Evolutionary conservation across 305 asterid genomes (phyloP), one percentile per base, ranked within the genome.

Genomic region (Petunia hybrid): DNA sequence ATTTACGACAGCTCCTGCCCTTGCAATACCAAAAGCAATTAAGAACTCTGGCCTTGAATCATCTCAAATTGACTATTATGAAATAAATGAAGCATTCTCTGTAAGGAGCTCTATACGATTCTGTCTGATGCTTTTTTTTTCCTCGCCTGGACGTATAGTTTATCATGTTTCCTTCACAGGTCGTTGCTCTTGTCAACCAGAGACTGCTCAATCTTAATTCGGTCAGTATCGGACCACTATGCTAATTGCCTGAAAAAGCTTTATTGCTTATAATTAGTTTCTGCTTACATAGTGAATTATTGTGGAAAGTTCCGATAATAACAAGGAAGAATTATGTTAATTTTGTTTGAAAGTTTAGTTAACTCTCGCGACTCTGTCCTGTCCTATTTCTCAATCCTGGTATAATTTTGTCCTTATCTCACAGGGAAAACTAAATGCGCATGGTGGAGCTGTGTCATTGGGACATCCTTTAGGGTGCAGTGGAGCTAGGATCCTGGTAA

Each of bases 381-480:
- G 8, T 39, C 66, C 39, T 6, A 56, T 78, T 51, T 81, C 85
- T 53, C 12, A 76, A 83, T 76, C 57, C 57, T 13, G 81, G 9
- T 73, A 65, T 80, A 42, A 55, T 8, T 3, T 31, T 51, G 41
- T 13, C 55, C 73, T 77, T 39, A 62, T n/a, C 55, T 84, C 80
- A 64, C 84, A 94, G 98, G 94, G 86, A 62, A 86, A 85, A 81
- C 81, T 96, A 78, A 96, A 96, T 85, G 94, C 82, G 65, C 98
- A 96, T 38, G 99, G 99, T 1, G 98, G 99, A 77, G 98, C 94
- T 51, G 99, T 94, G 81, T 92, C 97, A 14, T 84, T 93, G 89
- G 99, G 99, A 80, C 98, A 94, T 86, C 98, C 99, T 46, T 14
- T 96, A 62, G 98, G 99, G 77, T 96, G 98, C 86, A 93, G 99